Evolutionary conservation across 2,329 filamentous ascomycete species (phyloP).

Genomic region (Neonectria sp.): DNA sequence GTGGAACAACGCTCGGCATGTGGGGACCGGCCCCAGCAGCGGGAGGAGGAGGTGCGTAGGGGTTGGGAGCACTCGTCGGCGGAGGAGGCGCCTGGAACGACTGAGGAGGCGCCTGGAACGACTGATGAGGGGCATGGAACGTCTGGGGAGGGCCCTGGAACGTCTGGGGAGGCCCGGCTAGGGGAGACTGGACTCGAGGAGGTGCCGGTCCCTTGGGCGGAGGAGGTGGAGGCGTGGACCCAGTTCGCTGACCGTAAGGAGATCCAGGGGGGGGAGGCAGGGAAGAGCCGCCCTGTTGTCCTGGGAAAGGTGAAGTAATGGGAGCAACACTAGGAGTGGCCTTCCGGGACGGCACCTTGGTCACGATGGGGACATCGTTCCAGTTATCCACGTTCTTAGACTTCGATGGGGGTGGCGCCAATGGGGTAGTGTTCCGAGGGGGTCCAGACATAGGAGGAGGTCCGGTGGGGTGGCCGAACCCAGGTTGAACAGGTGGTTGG

Average conservation of each 20-base stretch:
- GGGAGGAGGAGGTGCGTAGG: conserved; percentile 67
- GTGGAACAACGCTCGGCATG: conserved; percentile 73
- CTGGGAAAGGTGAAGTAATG: conserved; percentile 83
- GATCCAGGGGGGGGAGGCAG: conserved; percentile 68
- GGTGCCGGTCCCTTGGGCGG: conserved; percentile 85
- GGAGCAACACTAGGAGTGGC: conserved; percentile 80
- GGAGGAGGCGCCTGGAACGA: conserved; percentile 58
- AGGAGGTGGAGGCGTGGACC: conserved; percentile 82
- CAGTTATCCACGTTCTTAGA: conserved; percentile 83
- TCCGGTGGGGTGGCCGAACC: conserved; percentile 56
- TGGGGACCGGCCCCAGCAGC: conserved; percentile 76
- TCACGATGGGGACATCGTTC: conserved; percentile 95
- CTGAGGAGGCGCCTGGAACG: conserved; percentile 60
- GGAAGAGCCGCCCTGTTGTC: conserved; percentile 71
- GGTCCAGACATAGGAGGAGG: conserved; percentile 56
- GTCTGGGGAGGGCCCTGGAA: conserved; percentile 55
- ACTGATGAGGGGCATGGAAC: conserved; percentile 59
- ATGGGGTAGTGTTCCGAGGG: conserved; percentile 75
- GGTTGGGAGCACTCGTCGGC: conserved; percentile 76
- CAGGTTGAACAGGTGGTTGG: conserved; percentile 63
- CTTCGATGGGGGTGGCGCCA: conserved; percentile 78
- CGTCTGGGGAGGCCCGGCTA: conserved; percentile 68
- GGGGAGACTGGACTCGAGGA: conserved; percentile 81
- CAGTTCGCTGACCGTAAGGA: conserved; percentile 72
- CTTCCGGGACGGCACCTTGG: conserved; percentile 77